Conservation (phyloP, 2,329 filamentous ascomycete genomes). For the Allantophomopsis cytisporea region DNA sequence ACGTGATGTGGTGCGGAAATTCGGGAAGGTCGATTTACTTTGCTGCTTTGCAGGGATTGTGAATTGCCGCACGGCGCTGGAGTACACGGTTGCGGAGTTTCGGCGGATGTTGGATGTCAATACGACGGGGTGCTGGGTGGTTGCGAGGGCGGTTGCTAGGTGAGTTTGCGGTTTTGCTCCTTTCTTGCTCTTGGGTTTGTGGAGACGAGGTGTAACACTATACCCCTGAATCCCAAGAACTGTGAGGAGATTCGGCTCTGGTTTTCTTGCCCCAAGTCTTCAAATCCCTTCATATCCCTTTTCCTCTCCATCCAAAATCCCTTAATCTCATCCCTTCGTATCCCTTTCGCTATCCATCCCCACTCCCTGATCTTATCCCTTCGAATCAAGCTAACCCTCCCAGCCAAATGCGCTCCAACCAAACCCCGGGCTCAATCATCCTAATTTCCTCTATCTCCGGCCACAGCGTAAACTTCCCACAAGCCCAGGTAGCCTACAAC, state of each 20-base stretch:
- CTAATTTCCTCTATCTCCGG: no score
- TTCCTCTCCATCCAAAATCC: no score
- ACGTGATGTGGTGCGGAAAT: no score
- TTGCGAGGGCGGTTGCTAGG: conserved; percentile 54
- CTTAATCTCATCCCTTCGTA: conserved; percentile 26
- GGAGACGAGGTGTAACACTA: conserved; percentile 48
- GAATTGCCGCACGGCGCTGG: conserved; percentile 28
- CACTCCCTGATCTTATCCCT: neutral
- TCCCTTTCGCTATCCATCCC: conserved; percentile 13
- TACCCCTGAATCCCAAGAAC: no score
- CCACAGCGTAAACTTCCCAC: no score
- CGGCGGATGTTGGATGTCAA: conserved; percentile 57
- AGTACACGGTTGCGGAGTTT: conserved; percentile 41
- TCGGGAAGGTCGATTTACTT: conserved; percentile 1
- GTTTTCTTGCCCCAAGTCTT: no score
- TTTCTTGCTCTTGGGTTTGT: conserved; percentile 21
- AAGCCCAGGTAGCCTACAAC: conserved; percentile 29
- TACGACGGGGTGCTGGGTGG: conserved; percentile 56
- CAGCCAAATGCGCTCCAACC: neutral
- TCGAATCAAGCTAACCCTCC: no score
- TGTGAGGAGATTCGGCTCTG: no score
- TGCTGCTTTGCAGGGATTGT: conserved; percentile 35
- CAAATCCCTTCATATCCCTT: no score
- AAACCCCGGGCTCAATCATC: no score
- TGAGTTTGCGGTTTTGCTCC: conserved; percentile 28